Base-by-base conservation (phyloP, 2,329 filamentous ascomycete species). In the Orbilia quercus region DNA sequence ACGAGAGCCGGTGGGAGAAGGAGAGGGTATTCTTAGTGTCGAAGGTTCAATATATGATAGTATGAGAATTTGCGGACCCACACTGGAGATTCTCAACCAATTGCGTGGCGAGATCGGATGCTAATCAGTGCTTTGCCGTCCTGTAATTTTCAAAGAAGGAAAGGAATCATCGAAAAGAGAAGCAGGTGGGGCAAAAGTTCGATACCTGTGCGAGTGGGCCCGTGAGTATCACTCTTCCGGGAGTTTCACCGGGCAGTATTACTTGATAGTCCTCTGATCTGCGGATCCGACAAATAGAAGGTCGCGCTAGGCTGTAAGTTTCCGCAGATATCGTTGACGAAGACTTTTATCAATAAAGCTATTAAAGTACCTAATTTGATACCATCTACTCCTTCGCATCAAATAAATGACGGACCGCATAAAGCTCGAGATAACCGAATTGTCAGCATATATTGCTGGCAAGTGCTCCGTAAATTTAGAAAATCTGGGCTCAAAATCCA, bases 61-160 rank as follows among this genome's bases (percentile, higher is more conserved):
- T 55, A 58, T 62, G 28, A 47, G 16, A 53, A 50, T 22, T 25
- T 16, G 7, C 31, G 67, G 67, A 72, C 51, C 67, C 67, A 72
- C 67, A 16, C 6, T 34, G 42, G 9, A 55, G 53, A 65, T 59
- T 59, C 51, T 34, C 59, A 53, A 18, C 67, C 67, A 72, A 72
- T 72, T 63, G 53, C 54, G 25, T 64, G 23, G 12, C 36, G 22
- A 51, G 23, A 44, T 42, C 47, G 53, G 59, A 65, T 72, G 53
- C 45, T 65, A 1, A 53, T 57, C 59, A 54, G 31, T 36, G 59
- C 47, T 36, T 63, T 72, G 42, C 53, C 55, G 64, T 55, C 16
- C 53, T 28, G 53, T 25, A 44, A 62, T 48, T 44, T 44, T 60
- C 18, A 47, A 16, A 9, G 28, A 16, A 47, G 20, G 23, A 45